A percentile compares a stretch with the other conserved stretches of the same genome.
Evolutionary conservation across 495 filamentous ascomycete genomes (phyloP).

Genomic region (Extremus antarcticus): DNA sequence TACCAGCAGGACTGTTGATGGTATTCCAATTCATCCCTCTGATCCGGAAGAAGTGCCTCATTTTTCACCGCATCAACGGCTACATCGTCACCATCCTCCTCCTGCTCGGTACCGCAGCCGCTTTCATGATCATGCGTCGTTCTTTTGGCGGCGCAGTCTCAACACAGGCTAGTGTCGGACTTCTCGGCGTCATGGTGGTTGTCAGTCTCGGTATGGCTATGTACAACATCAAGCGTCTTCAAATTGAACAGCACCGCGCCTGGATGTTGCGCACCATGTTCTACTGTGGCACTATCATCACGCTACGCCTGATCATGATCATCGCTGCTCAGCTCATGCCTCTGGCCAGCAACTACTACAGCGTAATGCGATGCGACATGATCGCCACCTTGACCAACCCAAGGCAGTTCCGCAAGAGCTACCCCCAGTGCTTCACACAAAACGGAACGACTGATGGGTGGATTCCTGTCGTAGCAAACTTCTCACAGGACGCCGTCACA

Average conservation of each 20-base stretch:
- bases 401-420: neutral
- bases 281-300: conserved; percentile 40
- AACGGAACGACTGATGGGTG: conserved; percentile 21
- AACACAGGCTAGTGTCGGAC: conserved; percentile 30
- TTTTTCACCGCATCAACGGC: conserved; percentile 45
- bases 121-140: conserved; percentile 35
- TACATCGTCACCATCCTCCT: conserved; percentile 35
- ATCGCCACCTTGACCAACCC: conserved; percentile 27
- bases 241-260: conserved; percentile 45
- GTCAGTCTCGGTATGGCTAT: conserved; percentile 30
- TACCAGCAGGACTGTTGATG: conserved; percentile 39
- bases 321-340: conserved; percentile 29
- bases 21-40: conserved; percentile 42
- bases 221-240: conserved; percentile 41
- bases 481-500: conserved; percentile 22
- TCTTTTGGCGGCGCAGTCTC: conserved; percentile 37
- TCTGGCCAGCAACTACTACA: conserved; percentile 27
- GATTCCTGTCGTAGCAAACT: conserved; percentile 27
- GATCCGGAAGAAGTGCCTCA: conserved; percentile 36
- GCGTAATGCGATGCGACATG: conserved; percentile 34
- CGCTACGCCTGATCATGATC: conserved; percentile 34
- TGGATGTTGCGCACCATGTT: conserved; percentile 46
- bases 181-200: conserved; percentile 31
- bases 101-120: conserved; percentile 32
- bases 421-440: neutral